Evolutionary conservation across 257 asterid genomes (phyloP), one percentile per base, ranked within the genome.

Genomic region (Avicennia marina): DNA sequence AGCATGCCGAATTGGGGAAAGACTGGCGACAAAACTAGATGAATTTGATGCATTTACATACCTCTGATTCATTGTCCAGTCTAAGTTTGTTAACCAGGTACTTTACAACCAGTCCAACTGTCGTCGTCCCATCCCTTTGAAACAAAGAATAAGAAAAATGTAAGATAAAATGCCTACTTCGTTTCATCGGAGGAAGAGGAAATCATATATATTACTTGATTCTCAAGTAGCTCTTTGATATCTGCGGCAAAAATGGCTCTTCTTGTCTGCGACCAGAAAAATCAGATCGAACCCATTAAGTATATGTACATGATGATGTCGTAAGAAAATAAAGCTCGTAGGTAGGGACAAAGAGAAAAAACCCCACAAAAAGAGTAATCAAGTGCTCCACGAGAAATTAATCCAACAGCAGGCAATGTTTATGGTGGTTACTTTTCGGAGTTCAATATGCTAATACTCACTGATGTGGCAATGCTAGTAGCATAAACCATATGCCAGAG

Each of bases 51-150:
- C 13, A 25, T 7, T 9, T 41, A 0, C 12, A 24, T 88, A 89
- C 98, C 98, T 93, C 94, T 36, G 97, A 88, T 75, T 93, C 98
- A 53, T 72, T 75, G 64, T 81, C 90, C 79, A 89, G 75, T 51
- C 78, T 81, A 27, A 93, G 94, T 82, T 93, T 93, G 58, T 73
- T 86, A 58, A 72, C 95, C 72, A 93, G 77, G 72, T 89, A 93
- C 81, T 86, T 93, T 38, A 78, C 73, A 20, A 93, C 96, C 60
- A 93, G 59, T 56, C 89, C 76, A 53, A 93, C 71, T 12, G 95
- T 83, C 90, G 82, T 93, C 71, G 69, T 84, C 39, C 90, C 97
- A 72, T 93, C 98, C 78, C 98, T 91, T 63, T 18, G 43, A 41
- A 17, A 45, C 20, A 19, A 6, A 2, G 9, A 31, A n/a, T n/a